A percentile compares a stretch with the other conserved stretches of the same genome.
Conservation (phyloP, 148 eudicot genomes). For the Vaccinium corymbosum region DNA sequence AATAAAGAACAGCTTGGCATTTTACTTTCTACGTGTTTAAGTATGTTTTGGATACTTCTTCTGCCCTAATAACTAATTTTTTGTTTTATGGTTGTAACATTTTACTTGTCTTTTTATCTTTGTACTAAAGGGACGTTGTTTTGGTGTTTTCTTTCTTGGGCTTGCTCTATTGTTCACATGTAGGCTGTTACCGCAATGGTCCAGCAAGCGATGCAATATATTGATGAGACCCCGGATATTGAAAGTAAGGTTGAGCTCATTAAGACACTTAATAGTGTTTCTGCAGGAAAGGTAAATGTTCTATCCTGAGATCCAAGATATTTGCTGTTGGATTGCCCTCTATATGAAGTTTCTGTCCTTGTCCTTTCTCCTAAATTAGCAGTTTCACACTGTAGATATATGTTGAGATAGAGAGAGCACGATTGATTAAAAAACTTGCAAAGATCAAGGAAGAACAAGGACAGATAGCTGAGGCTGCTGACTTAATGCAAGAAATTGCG, state of each 20-base stretch:
- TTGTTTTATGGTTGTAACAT: not conserved
- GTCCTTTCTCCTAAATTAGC: not conserved
- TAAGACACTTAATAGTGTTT: conserved; percentile 77
- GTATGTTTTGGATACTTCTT: not conserved
- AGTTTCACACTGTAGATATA: conserved; percentile 49
- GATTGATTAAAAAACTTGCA: conserved; percentile 78
- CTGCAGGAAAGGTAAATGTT: conserved; percentile 81
- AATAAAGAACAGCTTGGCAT: not conserved
- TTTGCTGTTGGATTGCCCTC: not conserved
- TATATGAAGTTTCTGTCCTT: not conserved
- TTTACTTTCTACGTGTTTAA: not conserved
- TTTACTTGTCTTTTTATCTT: not conserved
- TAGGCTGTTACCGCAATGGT: conserved; percentile 96
- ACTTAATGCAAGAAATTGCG: conserved; percentile 97
- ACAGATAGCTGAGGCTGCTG: conserved; percentile 90
- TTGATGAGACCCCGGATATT: conserved; percentile 85
- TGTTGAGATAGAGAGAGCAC: conserved; percentile 91
- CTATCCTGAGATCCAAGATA: not conserved
- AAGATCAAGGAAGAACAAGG: conserved; percentile 93
- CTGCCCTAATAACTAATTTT: not conserved
- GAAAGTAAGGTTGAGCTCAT: conserved; percentile 87
- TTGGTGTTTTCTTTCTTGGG: not conserved
- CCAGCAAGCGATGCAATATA: conserved; percentile 87
- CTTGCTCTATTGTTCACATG: conserved; percentile 17
- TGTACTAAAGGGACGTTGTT: not conserved